A percentile compares a stretch with the other conserved stretches of the same genome.
phyloP scores from a whole-genome alignment of 495 filamentous ascomycete species.

The Cetradonia linearis region DNA sequence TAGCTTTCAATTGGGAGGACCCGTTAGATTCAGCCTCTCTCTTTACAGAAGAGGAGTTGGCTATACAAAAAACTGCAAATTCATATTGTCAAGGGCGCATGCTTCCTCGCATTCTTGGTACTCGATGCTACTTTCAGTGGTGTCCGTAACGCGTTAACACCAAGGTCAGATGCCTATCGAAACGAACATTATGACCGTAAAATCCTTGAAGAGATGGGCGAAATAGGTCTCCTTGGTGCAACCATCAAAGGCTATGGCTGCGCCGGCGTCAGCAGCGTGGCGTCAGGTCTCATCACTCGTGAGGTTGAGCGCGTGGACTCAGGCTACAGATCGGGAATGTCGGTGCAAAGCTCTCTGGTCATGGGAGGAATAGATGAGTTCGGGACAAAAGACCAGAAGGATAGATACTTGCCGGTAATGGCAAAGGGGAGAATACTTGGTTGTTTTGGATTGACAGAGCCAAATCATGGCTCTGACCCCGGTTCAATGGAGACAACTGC shows the following conservation, averaged over 20 bases:
- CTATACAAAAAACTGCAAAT: slow-evolving; percentile 78
- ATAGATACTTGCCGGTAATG: slow-evolving; percentile 72
- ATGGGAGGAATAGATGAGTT: slow-evolving; percentile 98
- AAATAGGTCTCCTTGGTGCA: slow-evolving; percentile 80
- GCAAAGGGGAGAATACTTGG: slow-evolving; percentile 81
- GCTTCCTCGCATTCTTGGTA: slow-evolving; percentile 79
- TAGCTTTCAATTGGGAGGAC: slow-evolving; percentile 83
- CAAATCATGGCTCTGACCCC: slow-evolving; percentile 94
- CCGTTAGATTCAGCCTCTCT: slow-evolving; percentile 64
- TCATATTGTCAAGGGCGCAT: slow-evolving; percentile 87
- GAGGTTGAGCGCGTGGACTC: slow-evolving; percentile 95
- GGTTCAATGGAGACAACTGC: slow-evolving; percentile 91
- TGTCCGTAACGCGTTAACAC: background rate
- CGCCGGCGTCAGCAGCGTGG: slow-evolving; percentile 86
- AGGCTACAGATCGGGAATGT: slow-evolving; percentile 92
- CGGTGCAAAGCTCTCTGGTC: slow-evolving; percentile 84
- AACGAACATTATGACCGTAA: slow-evolving; percentile 83
- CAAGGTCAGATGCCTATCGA: slow-evolving; percentile 72
- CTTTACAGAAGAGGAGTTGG: slow-evolving; percentile 80
- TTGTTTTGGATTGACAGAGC: slow-evolving; percentile 92
- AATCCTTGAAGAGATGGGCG: slow-evolving; percentile 92
- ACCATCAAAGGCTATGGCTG: slow-evolving; percentile 90
- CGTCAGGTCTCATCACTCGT: slow-evolving; percentile 85
- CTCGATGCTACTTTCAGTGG: slow-evolving; percentile 20
- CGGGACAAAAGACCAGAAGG: slow-evolving; percentile 80